phyloP scores from a whole-genome alignment of 257 asterid species.

The Lantana camara region DNA sequence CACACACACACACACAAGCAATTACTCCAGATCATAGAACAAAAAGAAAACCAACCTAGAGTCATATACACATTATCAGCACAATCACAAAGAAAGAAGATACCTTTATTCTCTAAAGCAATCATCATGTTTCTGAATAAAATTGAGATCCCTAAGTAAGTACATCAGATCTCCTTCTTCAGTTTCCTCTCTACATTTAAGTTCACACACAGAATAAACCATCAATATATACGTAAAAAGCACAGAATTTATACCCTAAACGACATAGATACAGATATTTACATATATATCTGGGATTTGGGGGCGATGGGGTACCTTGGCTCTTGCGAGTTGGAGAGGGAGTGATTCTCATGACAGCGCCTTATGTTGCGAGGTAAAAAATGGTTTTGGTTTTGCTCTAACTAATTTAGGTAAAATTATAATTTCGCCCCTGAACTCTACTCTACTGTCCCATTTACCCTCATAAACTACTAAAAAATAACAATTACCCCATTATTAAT shows the following conservation, averaged over 20 bases:
- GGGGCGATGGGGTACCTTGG: slow-evolving; percentile 28
- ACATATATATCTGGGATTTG: background rate
- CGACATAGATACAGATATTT: background rate
- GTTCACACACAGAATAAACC: slow-evolving; percentile 24
- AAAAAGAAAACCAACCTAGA: slow-evolving; percentile 25
- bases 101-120: slow-evolving; percentile 73
- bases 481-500: too few relatives aligned
- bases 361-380: slow-evolving; percentile 27
- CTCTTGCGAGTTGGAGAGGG: slow-evolving; percentile 38
- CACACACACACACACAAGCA: background rate
- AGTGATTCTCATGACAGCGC: slow-evolving; percentile 43
- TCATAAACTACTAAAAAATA: too few relatives aligned
- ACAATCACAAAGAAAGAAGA: background rate
- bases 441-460: too few relatives aligned
- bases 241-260: background rate
- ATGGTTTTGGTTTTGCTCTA: slow-evolving; percentile 33
- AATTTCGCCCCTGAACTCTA: background rate
- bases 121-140: slow-evolving; percentile 59
- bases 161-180: slow-evolving; percentile 85
- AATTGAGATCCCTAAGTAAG: slow-evolving; percentile 68
- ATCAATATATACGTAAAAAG: slow-evolving; percentile 22
- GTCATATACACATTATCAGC: slow-evolving; percentile 4
- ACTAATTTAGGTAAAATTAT: background rate
- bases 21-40: slow-evolving; percentile 6
- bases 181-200: slow-evolving; percentile 36